Evolutionary conservation across 2,329 filamentous ascomycete genomes (phyloP).

Genomic region (Aphanocladium album): DNA sequence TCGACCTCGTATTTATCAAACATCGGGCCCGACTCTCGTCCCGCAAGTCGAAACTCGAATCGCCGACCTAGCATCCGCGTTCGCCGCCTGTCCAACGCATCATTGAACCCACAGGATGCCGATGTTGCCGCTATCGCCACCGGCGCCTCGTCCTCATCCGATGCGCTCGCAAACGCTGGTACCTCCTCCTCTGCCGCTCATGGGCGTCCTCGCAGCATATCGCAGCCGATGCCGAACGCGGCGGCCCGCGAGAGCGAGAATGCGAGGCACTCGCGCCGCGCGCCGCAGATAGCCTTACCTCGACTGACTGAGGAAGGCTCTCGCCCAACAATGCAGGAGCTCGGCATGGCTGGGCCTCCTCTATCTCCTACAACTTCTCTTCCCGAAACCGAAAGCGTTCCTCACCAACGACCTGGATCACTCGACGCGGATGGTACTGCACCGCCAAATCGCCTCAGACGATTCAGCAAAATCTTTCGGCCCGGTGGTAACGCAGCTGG

Average conservation of each 20-base stretch:
- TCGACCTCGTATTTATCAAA: background rate
- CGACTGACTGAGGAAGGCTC: slow-evolving; percentile 35
- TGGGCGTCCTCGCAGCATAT: slow-evolving; percentile 34
- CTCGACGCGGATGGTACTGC: background rate
- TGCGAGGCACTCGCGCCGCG: slow-evolving; percentile 26
- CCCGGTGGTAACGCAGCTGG: slow-evolving; percentile 6
- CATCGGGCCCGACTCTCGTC: slow-evolving; percentile 1
- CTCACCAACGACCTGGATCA: background rate
- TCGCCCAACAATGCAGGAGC: slow-evolving; percentile 31
- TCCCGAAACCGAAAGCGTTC: slow-evolving; percentile 20
- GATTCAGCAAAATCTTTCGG: slow-evolving; percentile 10
- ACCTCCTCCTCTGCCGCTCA: background rate
- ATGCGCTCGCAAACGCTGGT: background rate
- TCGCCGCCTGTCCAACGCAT: slow-evolving; percentile 10
- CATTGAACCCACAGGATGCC: background rate
- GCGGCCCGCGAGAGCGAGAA: slow-evolving; percentile 17
- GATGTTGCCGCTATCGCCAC: background rate
- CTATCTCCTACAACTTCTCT: slow-evolving; percentile 25
- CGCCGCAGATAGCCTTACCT: slow-evolving; percentile 31
- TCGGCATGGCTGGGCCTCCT: slow-evolving; percentile 21
- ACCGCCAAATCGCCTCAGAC: background rate
- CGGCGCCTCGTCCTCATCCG: background rate
- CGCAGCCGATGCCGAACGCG: slow-evolving; percentile 27
- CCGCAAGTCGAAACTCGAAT: slow-evolving; percentile 9
- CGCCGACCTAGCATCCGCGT: slow-evolving; percentile 13